Base-by-base conservation (phyloP, 2,329 filamentous ascomycete species). In the Colletotrichum ledebouriae region DNA sequence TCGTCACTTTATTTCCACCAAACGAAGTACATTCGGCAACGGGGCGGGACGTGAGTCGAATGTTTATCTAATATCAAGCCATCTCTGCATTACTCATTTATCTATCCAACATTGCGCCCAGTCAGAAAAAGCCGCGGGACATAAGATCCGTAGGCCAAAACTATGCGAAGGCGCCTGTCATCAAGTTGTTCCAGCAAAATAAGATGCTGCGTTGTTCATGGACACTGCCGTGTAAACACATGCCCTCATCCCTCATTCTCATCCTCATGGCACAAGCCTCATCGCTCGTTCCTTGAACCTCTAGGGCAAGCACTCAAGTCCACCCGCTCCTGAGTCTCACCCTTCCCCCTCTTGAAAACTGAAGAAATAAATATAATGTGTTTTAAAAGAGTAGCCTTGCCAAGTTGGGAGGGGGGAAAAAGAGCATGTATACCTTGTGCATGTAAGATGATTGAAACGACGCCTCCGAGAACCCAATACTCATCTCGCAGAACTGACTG, bases 1-100 rank as follows among this genome's bases (percentile, higher is more conserved):
- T 29, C 6, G 29, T 9, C 6, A 29, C 29, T 7, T 4, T 25
- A 6, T 7, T 29, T 9, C 29, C 29, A 29, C 29, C 29, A 29
- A 29, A 6, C 29, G 6, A 29, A 9, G 29, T 1, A 29, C 29
- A 29, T 29, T 29, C 29, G 29, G 29, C 29, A 29, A 29, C 29
- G 29, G 29, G 29, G 29, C 29, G 29, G 29, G 29, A 29, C 29
- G 29, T 29, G 37, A 39, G 20, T 0, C 20, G 7, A 34, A 57
- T 6, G 29, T 7, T 29, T 44, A 34, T 22, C 47, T 60, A 50
- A 65, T 61, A 39, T 65, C 66, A 59, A 66, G 15, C 66, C 66
- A 68, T 66, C 49, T 65, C 62, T 60, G 66, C 66, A 68, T 68
- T 68, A 68, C 66, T 66, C 66, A 68, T 66, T 42, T 68, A 50